phyloP scores from a whole-genome alignment of 768 basidiomycete species.

The Podaxis sp. region DNA sequence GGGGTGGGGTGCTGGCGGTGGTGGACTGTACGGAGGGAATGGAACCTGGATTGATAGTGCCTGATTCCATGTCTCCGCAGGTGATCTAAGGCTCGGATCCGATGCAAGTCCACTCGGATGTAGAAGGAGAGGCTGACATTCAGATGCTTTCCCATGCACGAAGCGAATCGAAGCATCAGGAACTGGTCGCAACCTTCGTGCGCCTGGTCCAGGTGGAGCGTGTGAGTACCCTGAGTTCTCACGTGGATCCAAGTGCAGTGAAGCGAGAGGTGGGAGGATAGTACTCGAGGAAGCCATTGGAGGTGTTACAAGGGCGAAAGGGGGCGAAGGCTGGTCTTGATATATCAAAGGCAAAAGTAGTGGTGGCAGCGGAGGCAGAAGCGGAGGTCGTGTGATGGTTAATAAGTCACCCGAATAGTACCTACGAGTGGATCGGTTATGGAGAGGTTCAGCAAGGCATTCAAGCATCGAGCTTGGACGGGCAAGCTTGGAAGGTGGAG shows the following conservation, averaged over 20 bases:
- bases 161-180: neutral
- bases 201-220: neutral
- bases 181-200: neutral
- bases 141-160: neutral
- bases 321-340: neutral
- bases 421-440: neutral
- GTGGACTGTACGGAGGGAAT: neutral
- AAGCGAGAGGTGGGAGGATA: neutral
- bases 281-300: neutral
- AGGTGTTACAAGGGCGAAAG: neutral
- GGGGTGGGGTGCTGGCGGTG: neutral
- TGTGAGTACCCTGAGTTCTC: neutral
- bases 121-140: neutral
- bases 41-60: neutral
- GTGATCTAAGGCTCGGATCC: neutral
- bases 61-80: neutral
- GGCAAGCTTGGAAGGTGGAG: neutral
- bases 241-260: neutral
- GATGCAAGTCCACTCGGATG: neutral
- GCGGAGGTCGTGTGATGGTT: neutral
- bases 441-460: neutral
- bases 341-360: neutral
- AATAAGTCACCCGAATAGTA: neutral
- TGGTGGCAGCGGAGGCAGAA: neutral
- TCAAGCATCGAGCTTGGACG: neutral